phyloP scores from a whole-genome alignment of 306 rosid genomes.

The Oemleria cerasiformis region DNA sequence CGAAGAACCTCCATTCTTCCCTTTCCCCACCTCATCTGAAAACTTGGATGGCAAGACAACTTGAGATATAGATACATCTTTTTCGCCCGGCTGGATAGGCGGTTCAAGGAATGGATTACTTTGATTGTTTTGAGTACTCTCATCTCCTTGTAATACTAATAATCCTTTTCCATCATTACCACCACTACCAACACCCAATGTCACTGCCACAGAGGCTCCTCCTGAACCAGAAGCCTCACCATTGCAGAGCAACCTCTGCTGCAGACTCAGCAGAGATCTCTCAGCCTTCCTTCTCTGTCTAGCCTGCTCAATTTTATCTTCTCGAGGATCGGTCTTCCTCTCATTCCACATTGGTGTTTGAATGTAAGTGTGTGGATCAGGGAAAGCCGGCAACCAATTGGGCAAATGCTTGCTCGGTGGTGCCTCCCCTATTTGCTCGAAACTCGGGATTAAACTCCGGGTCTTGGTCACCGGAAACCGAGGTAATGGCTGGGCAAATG shows the following conservation, averaged over 20 bases:
- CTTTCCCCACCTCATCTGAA: constrained; percentile 28
- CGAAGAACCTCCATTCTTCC: constrained; percentile 36
- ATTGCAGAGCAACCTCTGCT: constrained; percentile 62
- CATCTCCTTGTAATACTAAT: constrained; percentile 10
- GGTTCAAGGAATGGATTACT: constrained; percentile 39
- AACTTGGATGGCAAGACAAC: constrained; percentile 37
- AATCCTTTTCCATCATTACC: constrained; percentile 29
- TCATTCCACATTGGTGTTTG: constrained; percentile 80
- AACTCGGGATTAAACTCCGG: constrained; percentile 55
- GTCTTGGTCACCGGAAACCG: constrained; percentile 56
- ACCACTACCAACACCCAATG: background rate
- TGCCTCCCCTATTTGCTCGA: constrained; percentile 62
- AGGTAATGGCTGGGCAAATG: constrained; percentile 69
- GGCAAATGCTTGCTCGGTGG: constrained; percentile 78
- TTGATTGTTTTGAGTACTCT: constrained; percentile 9
- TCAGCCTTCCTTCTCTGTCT: constrained; percentile 88
- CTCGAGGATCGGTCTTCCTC: constrained; percentile 63
- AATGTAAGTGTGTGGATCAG: constrained; percentile 85
- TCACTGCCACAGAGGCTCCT: constrained; percentile 23
- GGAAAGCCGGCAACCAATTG: constrained; percentile 85
- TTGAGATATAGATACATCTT: constrained; percentile 45
- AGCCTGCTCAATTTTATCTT: constrained; percentile 83
- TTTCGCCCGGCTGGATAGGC: constrained; percentile 34
- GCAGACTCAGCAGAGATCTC: constrained; percentile 79
- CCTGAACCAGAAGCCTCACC: constrained; percentile 37